These are phyloP conservation scores for Penicillium nordicum DNA, from an alignment of 2,329 filamentous ascomycete genomes.

Conservation along the genomic window DNA sequence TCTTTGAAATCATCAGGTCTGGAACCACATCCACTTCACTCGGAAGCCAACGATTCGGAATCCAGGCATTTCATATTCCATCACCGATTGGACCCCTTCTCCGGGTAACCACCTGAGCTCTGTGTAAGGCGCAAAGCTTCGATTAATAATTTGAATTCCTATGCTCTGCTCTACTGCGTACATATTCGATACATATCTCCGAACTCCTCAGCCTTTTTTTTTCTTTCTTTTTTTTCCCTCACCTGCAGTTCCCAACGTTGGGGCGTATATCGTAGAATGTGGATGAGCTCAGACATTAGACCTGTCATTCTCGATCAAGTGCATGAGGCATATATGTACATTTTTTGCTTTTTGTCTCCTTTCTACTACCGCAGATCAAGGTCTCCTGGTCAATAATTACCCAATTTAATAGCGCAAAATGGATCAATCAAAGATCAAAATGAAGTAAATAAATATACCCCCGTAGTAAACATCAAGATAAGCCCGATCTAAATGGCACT, in stretches of 20 bases:
- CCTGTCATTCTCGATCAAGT: background rate
- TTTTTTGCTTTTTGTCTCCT: background rate
- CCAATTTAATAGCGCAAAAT: background rate
- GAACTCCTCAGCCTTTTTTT: background rate
- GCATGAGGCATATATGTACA: conserved; percentile 5
- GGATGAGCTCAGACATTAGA: background rate
- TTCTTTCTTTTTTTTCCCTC: background rate
- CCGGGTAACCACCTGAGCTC: background rate
- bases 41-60: conserved; percentile 4
- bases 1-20: background rate
- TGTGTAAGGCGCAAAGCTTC: conserved; percentile 5
- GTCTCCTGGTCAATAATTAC: background rate
- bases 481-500: background rate
- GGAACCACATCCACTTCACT: background rate
- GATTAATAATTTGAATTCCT: conserved; percentile 7
- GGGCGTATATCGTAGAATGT: background rate
- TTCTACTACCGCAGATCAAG: background rate
- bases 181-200: background rate
- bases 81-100: conserved; percentile 5
- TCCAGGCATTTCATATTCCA: conserved; percentile 5
- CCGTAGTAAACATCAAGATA: background rate
- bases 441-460: background rate
- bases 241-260: conserved; percentile 11
- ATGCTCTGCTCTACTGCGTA: conserved; percentile 9
- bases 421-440: background rate